Conservation (phyloP, 2,329 filamentous ascomycete genomes). For the Phoma sp. region DNA sequence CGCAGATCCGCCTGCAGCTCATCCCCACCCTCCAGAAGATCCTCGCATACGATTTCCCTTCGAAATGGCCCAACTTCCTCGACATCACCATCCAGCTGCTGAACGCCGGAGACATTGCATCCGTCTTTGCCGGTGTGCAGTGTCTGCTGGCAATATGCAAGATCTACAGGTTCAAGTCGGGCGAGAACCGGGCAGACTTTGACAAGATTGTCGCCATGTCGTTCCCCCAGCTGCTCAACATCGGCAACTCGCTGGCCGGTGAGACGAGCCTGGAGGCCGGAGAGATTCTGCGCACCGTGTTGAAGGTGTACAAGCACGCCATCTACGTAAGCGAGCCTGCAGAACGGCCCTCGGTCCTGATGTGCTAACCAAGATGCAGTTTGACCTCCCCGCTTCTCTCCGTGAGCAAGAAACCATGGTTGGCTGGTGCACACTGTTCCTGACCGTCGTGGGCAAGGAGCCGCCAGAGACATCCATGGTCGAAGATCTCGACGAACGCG, state of each 20-base stretch:
- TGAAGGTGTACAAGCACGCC: conserved; percentile 98
- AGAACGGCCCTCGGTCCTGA: not conserved
- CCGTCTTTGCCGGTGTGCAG: conserved; percentile 91
- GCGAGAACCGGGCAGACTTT: conserved; percentile 82
- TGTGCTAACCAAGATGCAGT: conserved; percentile 59
- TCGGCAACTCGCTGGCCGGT: conserved; percentile 86
- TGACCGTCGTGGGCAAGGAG: conserved; percentile 85
- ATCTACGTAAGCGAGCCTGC: conserved; percentile 74
- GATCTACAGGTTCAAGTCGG: conserved; percentile 91
- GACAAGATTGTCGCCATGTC: conserved; percentile 91
- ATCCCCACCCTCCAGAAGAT: conserved; percentile 95
- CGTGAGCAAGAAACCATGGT: conserved; percentile 84
- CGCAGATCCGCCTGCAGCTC: conserved; percentile 87
- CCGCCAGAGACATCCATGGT: conserved; percentile 79
- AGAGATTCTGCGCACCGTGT: conserved; percentile 92
- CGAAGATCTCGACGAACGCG: conserved; percentile 82
- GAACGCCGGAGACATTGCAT: conserved; percentile 82
- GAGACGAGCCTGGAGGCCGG: conserved; percentile 93
- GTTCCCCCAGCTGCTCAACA: conserved; percentile 84
- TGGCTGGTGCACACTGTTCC: conserved; percentile 94
- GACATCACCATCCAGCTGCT: conserved; percentile 89
- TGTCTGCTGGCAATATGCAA: conserved; percentile 94
- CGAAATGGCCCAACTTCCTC: conserved; percentile 92
- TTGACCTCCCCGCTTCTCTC: conserved; percentile 81
- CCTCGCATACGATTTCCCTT: conserved; percentile 92